Conservation (phyloP, 1,139 yeast genomes). For the Pichia sp. region DNA sequence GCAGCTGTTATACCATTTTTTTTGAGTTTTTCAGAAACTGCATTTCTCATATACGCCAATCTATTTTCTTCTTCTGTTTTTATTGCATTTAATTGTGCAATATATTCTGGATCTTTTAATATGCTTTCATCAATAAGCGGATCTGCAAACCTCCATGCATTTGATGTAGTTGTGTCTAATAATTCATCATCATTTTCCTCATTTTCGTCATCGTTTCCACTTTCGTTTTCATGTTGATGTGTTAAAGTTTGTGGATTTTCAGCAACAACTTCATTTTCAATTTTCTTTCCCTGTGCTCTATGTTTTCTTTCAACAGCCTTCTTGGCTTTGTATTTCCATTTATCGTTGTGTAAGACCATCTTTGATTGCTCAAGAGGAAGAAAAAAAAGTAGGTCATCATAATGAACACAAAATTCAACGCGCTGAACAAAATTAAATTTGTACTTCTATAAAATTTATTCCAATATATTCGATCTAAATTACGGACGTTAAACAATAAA, state of each 20-base stretch:
- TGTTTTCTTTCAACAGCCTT: conserved; percentile 29
- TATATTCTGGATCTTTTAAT: conserved; percentile 23
- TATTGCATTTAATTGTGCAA: conserved; percentile 18
- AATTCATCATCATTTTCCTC: conserved; percentile 5
- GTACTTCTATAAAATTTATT: no score
- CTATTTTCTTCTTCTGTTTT: conserved; percentile 12
- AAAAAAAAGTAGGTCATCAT: no score
- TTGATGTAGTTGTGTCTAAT: conserved; percentile 9
- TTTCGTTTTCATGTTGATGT: not conserved
- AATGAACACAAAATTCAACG: no score
- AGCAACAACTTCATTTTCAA: not conserved
- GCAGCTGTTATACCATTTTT: no score
- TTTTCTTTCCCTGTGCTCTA: conserved; percentile 11
- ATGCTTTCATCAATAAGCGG: conserved; percentile 16
- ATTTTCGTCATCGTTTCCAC: conserved; percentile 2
- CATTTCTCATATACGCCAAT: conserved; percentile 10
- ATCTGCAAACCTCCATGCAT: conserved; percentile 24
- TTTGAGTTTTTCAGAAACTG: conserved; percentile 17
- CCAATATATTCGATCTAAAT: no score
- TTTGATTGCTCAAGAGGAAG: not conserved
- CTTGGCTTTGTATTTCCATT: conserved; percentile 32
- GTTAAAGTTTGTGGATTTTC: not conserved
- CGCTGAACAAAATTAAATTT: no score
- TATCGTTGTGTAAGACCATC: conserved; percentile 33
- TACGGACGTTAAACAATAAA: no score